These are phyloP conservation scores for Diplodia intermedia DNA, from an alignment of 2,329 filamentous ascomycete species.

Conservation along the genomic window DNA sequence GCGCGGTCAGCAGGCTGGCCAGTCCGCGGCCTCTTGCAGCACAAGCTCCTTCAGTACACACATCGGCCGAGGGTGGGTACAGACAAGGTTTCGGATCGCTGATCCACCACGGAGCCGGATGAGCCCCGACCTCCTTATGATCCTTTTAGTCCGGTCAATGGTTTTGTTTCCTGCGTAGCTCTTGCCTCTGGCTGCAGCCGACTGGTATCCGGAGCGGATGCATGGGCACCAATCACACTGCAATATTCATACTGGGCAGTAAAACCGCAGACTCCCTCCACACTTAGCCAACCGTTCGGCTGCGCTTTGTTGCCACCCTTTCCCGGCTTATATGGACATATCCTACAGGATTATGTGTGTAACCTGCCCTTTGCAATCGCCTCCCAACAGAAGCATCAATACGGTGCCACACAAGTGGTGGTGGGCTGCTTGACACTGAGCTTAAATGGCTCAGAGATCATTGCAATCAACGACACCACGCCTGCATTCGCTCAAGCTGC, in stretches of 20 bases:
- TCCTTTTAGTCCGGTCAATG: not conserved
- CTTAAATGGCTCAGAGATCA: slow-evolving; percentile 1
- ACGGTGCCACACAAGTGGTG: too few species aligned
- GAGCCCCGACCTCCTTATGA: too few species aligned
- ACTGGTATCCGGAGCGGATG: too few species aligned
- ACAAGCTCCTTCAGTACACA: not conserved
- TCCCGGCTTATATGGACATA: not conserved
- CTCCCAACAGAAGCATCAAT: not conserved
- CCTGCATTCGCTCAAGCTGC: not conserved
- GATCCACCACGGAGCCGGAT: not conserved
- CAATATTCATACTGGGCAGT: not conserved
- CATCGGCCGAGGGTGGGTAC: not conserved
- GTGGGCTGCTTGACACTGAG: not conserved
- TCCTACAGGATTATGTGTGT: not conserved
- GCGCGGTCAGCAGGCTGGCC: not conserved
- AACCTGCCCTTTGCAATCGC: not conserved
- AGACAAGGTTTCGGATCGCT: not conserved
- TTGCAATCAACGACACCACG: not conserved
- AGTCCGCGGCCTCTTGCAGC: not conserved
- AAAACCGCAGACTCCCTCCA: not conserved
- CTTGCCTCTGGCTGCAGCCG: not conserved
- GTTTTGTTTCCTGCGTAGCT: not conserved
- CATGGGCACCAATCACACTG: too few species aligned
- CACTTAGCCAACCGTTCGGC: not conserved
- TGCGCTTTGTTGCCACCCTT: slow-evolving; percentile 14